These are phyloP conservation scores for Diplodia corticola DNA, from an alignment of 2,329 filamentous ascomycete species.

Conservation along the genomic window DNA sequence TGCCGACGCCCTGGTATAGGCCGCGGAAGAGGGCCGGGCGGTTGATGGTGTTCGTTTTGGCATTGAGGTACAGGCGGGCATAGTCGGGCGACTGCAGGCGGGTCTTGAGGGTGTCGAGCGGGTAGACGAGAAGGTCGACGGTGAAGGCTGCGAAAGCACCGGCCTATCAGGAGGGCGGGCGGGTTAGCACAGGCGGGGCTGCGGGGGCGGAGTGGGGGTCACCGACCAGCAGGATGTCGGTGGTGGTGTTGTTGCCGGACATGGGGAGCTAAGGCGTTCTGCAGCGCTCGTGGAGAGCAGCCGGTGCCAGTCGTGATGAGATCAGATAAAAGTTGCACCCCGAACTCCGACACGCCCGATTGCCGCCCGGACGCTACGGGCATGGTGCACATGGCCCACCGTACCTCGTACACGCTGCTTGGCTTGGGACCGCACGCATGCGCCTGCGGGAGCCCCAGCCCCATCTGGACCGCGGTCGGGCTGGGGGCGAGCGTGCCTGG, in stretches of 20 bases:
- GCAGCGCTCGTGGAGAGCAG: slow-evolving; percentile 6
- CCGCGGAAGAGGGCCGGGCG: slow-evolving; percentile 65
- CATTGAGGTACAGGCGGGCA: slow-evolving; percentile 62
- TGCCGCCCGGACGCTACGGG: not conserved
- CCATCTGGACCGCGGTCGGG: not conserved
- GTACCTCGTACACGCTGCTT: too few relatives aligned
- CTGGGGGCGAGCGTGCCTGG: not conserved
- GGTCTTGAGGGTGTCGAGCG: slow-evolving; percentile 87
- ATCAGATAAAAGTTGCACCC: slow-evolving; percentile 21
- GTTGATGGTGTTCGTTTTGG: slow-evolving; percentile 55
- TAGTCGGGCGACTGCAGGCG: slow-evolving; percentile 79
- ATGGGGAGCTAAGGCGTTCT: slow-evolving; percentile 26
- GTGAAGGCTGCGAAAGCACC: slow-evolving; percentile 83
- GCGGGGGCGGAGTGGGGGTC: slow-evolving; percentile 32
- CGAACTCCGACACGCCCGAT: not conserved
- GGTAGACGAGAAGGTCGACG: slow-evolving; percentile 82
- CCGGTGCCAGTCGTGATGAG: not conserved
- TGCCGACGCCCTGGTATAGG: slow-evolving; percentile 84
- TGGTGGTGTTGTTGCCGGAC: slow-evolving; percentile 50
- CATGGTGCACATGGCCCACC: not conserved
- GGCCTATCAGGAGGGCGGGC: slow-evolving; percentile 55
- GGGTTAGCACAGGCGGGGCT: slow-evolving; percentile 6
- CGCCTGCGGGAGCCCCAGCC: not conserved
- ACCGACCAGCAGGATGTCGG: slow-evolving; percentile 59
- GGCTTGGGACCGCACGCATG: not conserved